Percentiles rank a stretch among this genome's conserved stretches.
Conservation (phyloP, 805 yeast genomes). For the Saccharomycopsis oosterbeekiorum region DNA sequence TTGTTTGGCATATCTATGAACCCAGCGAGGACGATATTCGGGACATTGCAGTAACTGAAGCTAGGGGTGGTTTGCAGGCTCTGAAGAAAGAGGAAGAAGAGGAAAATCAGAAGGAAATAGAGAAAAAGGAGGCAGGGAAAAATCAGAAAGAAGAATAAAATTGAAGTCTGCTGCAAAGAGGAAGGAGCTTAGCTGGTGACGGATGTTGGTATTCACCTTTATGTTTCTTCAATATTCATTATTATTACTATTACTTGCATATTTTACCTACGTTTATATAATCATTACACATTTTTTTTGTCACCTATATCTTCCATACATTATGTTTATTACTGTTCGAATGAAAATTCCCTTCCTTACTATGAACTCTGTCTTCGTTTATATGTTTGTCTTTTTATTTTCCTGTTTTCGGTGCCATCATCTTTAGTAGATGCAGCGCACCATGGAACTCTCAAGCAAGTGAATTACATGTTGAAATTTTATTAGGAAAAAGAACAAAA, state of each 20-base stretch:
- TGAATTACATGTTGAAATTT: too few relatives aligned
- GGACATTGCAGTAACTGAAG: constrained; percentile 52
- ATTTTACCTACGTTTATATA: neutral
- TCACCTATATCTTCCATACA: too few relatives aligned
- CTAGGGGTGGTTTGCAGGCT: neutral
- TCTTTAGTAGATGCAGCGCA: too few relatives aligned
- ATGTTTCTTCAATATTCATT: too few relatives aligned
- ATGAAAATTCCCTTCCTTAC: too few relatives aligned
- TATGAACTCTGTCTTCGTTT: too few relatives aligned
- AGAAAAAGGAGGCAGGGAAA: neutral
- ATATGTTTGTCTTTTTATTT: too few relatives aligned
- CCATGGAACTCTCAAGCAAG: too few relatives aligned
- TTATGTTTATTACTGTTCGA: too few relatives aligned
- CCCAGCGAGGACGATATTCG: constrained; percentile 78
- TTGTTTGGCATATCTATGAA: constrained; percentile 84
- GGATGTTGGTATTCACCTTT: neutral
- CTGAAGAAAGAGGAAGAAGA: neutral
- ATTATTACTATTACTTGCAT: neutral
- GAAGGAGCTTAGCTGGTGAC: too few relatives aligned
- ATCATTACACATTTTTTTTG: neutral
- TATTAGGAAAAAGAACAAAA: too few relatives aligned
- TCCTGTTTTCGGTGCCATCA: too few relatives aligned
- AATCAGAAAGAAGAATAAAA: neutral
- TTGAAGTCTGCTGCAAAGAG: neutral
- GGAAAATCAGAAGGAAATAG: neutral